Conservation (phyloP, 1,139 yeast genomes). For the Nakaseomyces sp. region DNA sequence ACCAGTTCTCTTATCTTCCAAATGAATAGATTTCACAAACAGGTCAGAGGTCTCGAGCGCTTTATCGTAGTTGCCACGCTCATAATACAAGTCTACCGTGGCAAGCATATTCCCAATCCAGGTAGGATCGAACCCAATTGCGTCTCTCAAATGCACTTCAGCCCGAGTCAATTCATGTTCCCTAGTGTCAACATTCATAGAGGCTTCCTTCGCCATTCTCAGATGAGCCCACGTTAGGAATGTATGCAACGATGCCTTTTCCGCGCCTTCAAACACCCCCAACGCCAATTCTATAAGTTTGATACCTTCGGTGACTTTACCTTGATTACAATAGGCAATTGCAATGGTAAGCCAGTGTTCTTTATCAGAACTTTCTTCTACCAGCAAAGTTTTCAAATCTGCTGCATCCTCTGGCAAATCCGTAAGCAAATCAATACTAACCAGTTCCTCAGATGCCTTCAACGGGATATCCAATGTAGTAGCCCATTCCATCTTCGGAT, state of each 20-base stretch:
- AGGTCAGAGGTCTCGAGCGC: conserved; percentile 57
- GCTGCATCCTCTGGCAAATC: conserved; percentile 86
- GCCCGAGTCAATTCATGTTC: conserved; percentile 30
- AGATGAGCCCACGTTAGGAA: conserved; percentile 71
- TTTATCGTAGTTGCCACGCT: conserved; percentile 48
- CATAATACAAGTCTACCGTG: conserved; percentile 45
- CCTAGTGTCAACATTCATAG: conserved; percentile 23
- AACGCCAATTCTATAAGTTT: conserved; percentile 58
- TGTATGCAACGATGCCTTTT: conserved; percentile 51
- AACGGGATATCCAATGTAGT: conserved; percentile 53
- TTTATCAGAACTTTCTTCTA: conserved; percentile 66
- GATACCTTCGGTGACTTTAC: conserved; percentile 52
- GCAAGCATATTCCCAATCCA: conserved; percentile 49
- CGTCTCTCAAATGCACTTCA: conserved; percentile 32
- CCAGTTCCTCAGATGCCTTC: conserved; percentile 59
- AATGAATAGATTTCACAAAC: conserved; percentile 38
- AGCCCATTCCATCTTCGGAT: conserved; percentile 29
- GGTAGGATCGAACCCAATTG: conserved; percentile 35
- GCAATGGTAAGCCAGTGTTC: conserved; percentile 83
- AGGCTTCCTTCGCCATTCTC: conserved; percentile 37
- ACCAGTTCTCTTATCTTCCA: conserved; percentile 28
- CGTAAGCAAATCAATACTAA: conserved; percentile 52
- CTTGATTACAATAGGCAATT: conserved; percentile 62
- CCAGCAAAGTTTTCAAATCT: conserved; percentile 68
- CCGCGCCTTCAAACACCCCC: conserved; percentile 34